A percentile compares a stretch with the other conserved stretches of the same genome.
phyloP scores from a whole-genome alignment of 2,329 filamentous ascomycete species.

The Cladorrhinum sp. region DNA sequence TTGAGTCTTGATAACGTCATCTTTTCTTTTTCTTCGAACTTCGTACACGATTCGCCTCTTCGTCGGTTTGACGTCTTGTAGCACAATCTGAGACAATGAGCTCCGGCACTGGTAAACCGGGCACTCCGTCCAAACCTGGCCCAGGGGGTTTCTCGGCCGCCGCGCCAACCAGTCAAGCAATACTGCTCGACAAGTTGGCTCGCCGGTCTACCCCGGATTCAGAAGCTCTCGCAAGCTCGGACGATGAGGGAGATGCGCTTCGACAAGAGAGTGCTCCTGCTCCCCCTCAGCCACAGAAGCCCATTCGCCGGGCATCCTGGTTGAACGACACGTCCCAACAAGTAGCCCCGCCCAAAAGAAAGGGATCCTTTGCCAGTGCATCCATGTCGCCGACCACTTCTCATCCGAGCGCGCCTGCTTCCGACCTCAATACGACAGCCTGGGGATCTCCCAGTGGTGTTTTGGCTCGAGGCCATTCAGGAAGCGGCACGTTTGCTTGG shows the following conservation, averaged over 20 bases:
- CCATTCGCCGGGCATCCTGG: conserved; percentile 75
- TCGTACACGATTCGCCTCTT: neutral
- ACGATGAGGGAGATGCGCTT: conserved; percentile 78
- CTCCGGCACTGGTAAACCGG: conserved; percentile 48
- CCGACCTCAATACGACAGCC: conserved; percentile 53
- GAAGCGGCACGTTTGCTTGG: conserved; percentile 61
- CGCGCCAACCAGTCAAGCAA: conserved; percentile 58
- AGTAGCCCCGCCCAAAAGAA: conserved; percentile 60
- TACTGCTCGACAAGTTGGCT: conserved; percentile 72
- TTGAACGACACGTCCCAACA: conserved; percentile 70
- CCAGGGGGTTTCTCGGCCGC: conserved; percentile 44
- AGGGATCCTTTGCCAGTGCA: conserved; percentile 71
- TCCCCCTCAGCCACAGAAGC: conserved; percentile 53
- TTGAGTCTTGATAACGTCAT: neutral
- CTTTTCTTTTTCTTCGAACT: neutral
- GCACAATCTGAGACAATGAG: conserved; percentile 43
- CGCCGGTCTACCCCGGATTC: conserved; percentile 90
- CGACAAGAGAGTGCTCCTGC: conserved; percentile 51
- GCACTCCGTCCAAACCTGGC: conserved; percentile 50
- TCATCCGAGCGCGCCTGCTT: conserved; percentile 75
- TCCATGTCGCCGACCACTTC: conserved; percentile 78
- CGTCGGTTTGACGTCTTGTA: neutral
- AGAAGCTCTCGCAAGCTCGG: conserved; percentile 87
- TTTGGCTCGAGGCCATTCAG: conserved; percentile 46
- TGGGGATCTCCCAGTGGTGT: conserved; percentile 53